Evolutionary conservation across 2,329 filamentous ascomycete genomes (phyloP), one percentile per base, ranked within the genome.

Genomic region (Xylaria polymorpha): DNA sequence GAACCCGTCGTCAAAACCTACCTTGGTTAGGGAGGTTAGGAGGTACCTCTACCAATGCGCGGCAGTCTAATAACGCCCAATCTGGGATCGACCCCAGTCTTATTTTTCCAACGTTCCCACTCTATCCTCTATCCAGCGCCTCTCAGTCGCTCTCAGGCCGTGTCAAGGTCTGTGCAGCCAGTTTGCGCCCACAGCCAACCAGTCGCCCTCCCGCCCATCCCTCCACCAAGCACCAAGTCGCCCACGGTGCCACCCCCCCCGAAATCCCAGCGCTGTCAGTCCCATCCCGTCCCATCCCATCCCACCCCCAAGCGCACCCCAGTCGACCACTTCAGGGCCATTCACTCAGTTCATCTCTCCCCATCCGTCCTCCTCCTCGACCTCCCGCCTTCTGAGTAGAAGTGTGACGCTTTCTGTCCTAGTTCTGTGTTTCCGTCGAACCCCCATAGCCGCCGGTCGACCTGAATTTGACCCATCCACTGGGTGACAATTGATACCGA

Each of bases 151-250:
- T 59, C 25, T 29, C 41, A 43, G 64, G 53, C 64, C 53, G 48
- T 64, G 59, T 64, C 61, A 61, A 64, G 61, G 66, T 63, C 64
- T 59, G 62, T 63, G 63, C 46, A 50, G 57, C n/a, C 43, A 66
- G 67, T 69, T 55, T 67, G 55, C 66, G 62, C 69, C 69, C 39
- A 59, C 64, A 63, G 59, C 68, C 70, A 61, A 61, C 71, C 63
- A 71, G 58, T 61, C 56, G 48, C 25, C 56, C 44, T 67, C 63
- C 68, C 68, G 60, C 51, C 64, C 64, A 64, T 67, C 57, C 65
- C 66, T 62, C 53, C 61, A 58, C 59, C 61, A 61, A 58, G 46
- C 46, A 20, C n/a, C 46, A 22, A 55, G 56, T 44, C 50, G 35
- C 55, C 66, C 56, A 58, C 64, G 46, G 29, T 25, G 20, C 46